Evolutionary conservation across 2,329 filamentous ascomycete species (phyloP).

Genomic region (Fusarium sambucinum): DNA sequence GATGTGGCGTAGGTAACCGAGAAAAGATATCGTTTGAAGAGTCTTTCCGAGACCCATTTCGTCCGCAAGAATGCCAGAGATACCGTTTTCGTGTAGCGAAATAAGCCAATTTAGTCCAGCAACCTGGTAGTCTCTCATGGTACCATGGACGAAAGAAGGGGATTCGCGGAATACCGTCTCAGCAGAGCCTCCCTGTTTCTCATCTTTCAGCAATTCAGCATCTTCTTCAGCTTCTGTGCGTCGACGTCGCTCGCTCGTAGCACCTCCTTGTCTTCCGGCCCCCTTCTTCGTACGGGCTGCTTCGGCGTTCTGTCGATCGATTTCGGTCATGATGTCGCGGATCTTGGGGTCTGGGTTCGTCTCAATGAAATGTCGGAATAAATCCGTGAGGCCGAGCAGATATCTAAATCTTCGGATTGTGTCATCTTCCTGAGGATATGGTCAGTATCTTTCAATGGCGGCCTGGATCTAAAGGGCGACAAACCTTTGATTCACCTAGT

Average conservation of each 20-base stretch:
- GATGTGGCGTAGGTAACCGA: slow-evolving; percentile 93
- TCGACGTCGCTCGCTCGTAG: slow-evolving; percentile 80
- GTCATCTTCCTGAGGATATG: slow-evolving; percentile 80
- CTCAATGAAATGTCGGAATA: slow-evolving; percentile 99
- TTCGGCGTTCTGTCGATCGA: slow-evolving; percentile 91
- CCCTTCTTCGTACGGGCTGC: slow-evolving; percentile 78
- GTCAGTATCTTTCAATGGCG: slow-evolving; percentile 23
- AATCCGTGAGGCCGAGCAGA: slow-evolving; percentile 90
- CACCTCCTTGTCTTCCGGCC: slow-evolving; percentile 84
- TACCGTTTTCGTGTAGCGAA: slow-evolving; percentile 97
- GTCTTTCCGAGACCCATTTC: slow-evolving; percentile 99
- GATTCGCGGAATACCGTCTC: slow-evolving; percentile 95
- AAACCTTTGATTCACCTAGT: slow-evolving; percentile 90
- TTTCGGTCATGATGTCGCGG: slow-evolving; percentile 91
- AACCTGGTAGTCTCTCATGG: slow-evolving; percentile 97
- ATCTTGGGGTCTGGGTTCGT: slow-evolving; percentile 96
- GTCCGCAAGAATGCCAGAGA: slow-evolving; percentile 96
- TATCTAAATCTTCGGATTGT: slow-evolving; percentile 95
- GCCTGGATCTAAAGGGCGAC: slow-evolving; percentile 11
- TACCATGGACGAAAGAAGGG: slow-evolving; percentile 85
- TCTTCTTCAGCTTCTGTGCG: slow-evolving; percentile 98
- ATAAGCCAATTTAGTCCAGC: slow-evolving; percentile 97
- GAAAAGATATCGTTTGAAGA: slow-evolving; percentile 94
- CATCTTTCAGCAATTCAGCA: slow-evolving; percentile 86
- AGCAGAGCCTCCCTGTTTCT: slow-evolving; percentile 86